Percentiles rank a stretch among this genome's conserved stretches.
Conservation (phyloP, 2,329 filamentous ascomycete species). For the Sporothrix humicola region DNA sequence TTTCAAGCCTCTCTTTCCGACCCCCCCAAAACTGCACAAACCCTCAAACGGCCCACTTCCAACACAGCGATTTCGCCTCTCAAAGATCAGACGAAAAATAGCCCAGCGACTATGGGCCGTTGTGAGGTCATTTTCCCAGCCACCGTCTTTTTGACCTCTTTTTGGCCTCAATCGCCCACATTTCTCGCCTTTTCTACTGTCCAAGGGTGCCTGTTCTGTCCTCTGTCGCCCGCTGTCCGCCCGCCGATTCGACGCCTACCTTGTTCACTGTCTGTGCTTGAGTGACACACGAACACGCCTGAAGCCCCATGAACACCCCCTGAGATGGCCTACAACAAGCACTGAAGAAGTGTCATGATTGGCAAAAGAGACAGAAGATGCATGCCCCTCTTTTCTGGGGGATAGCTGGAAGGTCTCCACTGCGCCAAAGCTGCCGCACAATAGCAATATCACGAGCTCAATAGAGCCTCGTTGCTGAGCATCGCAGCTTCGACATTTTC, state of each 20-base stretch:
- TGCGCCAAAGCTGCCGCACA: background rate
- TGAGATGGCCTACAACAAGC: too few species aligned
- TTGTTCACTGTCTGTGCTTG: constrained; percentile 8
- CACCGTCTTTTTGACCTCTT: constrained; percentile 12
- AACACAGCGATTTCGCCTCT: background rate
- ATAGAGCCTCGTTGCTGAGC: constrained; percentile 12
- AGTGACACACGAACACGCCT: constrained; percentile 20
- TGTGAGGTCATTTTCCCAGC: constrained; percentile 19
- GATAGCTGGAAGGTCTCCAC: background rate
- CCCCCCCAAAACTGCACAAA: background rate
- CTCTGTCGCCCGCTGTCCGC: too few species aligned
- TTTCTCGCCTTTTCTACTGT: constrained; percentile 4
- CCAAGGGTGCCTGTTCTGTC: too few species aligned
- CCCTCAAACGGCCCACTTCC: background rate
- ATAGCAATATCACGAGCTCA: constrained; percentile 20
- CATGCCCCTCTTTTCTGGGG: background rate
- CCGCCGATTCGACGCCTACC: background rate
- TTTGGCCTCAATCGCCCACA: background rate
- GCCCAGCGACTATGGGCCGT: background rate
- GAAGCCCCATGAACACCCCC: background rate
- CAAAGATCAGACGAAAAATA: constrained; percentile 19
- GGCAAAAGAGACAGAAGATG: background rate
- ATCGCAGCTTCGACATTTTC: background rate
- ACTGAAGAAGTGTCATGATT: background rate
- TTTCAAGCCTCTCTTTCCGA: background rate